Evolutionary conservation across 805 yeast species (phyloP).

Genomic region (Ogataea methanolica): DNA sequence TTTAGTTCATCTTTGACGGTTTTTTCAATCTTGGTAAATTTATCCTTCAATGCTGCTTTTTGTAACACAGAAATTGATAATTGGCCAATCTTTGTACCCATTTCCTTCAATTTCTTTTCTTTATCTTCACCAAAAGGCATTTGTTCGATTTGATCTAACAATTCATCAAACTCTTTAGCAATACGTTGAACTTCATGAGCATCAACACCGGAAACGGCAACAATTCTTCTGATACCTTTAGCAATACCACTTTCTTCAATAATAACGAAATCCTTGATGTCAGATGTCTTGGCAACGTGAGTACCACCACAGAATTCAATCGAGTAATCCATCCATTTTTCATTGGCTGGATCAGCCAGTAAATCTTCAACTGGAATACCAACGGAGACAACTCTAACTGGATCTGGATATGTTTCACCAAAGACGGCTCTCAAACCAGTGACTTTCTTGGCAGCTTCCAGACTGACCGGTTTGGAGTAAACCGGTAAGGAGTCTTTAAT

Average conservation of each 20-base stretch:
- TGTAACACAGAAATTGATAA: constrained; percentile 75
- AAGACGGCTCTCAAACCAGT: constrained; percentile 93
- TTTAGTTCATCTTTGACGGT: constrained; percentile 83
- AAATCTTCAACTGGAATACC: constrained; percentile 87
- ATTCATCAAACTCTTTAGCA: constrained; percentile 65
- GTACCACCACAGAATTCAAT: constrained; percentile 99
- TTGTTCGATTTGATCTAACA: constrained; percentile 53
- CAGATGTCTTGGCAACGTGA: constrained; percentile 88
- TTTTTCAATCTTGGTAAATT: constrained; percentile 78
- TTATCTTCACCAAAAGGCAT: constrained; percentile 71
- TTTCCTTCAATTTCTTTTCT: constrained; percentile 77
- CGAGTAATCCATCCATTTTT: constrained; percentile 73
- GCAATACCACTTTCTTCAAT: constrained; percentile 97
- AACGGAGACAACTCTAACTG: constrained; percentile 95
- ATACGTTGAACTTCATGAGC: constrained; percentile 87
- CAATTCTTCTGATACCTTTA: constrained; percentile 97
- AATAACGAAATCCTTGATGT: constrained; percentile 84
- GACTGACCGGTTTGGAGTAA: constrained; percentile 76
- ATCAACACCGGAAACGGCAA: constrained; percentile 89
- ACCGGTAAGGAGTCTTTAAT: constrained; percentile 71
- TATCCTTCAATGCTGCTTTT: constrained; percentile 70
- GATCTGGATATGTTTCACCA: constrained; percentile 98
- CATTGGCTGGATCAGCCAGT: constrained; percentile 61
- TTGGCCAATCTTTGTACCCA: constrained; percentile 80
- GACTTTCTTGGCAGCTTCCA: constrained; percentile 68